Evolutionary conservation across 2,329 filamentous ascomycete species (phyloP).

Genomic region (Ceratocystis variospora): DNA sequence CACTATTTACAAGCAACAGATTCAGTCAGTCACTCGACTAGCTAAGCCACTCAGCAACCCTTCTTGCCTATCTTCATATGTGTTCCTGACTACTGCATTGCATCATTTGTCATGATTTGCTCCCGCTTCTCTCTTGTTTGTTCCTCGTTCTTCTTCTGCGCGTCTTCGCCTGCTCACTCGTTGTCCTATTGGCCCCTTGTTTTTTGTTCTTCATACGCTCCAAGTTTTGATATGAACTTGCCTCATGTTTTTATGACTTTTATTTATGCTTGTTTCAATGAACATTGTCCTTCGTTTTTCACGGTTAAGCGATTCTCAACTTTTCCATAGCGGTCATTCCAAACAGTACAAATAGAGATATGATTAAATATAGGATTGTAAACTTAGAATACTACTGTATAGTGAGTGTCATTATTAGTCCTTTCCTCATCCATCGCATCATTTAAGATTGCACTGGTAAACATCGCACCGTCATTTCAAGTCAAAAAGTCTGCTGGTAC

Average conservation of each 20-base stretch:
- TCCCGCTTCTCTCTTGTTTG: not conserved
- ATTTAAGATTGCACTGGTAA: too few relatives aligned
- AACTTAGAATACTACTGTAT: too few relatives aligned
- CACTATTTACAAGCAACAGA: not conserved
- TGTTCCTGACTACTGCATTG: too few relatives aligned
- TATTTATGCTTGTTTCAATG: conserved; percentile 7
- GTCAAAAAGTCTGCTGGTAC: conserved; percentile 29
- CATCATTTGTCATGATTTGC: too few relatives aligned
- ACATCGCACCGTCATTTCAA: not conserved
- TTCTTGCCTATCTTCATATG: not conserved
- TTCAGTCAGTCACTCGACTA: not conserved
- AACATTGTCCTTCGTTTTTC: not conserved
- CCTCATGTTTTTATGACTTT: conserved; percentile 7
- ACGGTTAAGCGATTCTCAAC: not conserved
- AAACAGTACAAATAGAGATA: not conserved
- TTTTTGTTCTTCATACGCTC: not conserved
- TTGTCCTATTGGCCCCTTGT: not conserved
- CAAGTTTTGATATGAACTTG: not conserved
- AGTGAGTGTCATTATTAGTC: too few relatives aligned
- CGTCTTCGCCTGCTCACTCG: not conserved
- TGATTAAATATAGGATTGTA: too few relatives aligned
- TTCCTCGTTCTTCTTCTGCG: not conserved
- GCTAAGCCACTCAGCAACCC: not conserved
- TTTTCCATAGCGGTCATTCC: too few relatives aligned
- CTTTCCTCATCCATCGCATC: too few relatives aligned